These are phyloP conservation scores for Aspergillus flavus DNA, from an alignment of 2,329 filamentous ascomycete genomes.

Conservation along the genomic window DNA sequence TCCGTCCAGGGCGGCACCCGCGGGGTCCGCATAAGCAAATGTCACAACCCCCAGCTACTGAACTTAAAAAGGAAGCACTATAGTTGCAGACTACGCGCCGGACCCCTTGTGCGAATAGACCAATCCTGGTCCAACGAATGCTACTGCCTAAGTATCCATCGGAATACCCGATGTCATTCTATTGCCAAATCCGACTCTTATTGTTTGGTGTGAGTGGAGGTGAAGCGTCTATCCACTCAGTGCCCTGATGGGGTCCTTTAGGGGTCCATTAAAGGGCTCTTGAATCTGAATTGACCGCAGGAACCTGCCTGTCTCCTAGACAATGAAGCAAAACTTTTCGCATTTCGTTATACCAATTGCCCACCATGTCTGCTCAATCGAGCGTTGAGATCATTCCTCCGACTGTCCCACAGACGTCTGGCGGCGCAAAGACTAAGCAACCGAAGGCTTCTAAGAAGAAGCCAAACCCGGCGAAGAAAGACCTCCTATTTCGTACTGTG, in stretches of 20 bases:
- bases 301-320: background rate
- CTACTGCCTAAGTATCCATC: constrained; percentile 6
- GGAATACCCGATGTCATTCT: background rate
- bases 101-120: background rate
- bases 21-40: background rate
- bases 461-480: background rate
- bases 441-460: background rate
- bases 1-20: background rate
- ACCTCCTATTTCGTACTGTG: background rate
- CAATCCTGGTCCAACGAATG: constrained; percentile 5
- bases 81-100: background rate
- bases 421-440: background rate
- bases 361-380: background rate
- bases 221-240: background rate
- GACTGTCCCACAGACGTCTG: background rate
- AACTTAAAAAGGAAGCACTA: too few species aligned
- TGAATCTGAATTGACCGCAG: background rate
- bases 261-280: background rate
- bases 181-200: background rate
- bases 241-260: background rate
- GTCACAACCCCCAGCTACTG: too few species aligned
- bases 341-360: background rate
- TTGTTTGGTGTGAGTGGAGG: background rate
- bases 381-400: background rate
- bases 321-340: background rate